These are phyloP conservation scores for Colletotrichum melonis DNA, from an alignment of 2,329 filamentous ascomycete species.

Conservation along the genomic window DNA sequence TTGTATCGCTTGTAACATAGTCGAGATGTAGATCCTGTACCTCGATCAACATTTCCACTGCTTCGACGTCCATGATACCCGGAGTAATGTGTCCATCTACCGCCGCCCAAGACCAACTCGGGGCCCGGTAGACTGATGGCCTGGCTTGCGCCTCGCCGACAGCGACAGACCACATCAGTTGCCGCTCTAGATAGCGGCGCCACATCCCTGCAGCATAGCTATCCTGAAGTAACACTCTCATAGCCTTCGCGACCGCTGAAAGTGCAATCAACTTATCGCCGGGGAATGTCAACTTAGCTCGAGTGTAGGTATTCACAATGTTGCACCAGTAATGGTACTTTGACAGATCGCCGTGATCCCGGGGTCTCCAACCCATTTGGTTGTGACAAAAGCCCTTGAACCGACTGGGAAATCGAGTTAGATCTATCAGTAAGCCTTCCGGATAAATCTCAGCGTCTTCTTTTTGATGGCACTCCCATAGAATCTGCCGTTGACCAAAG, in stretches of 20 bases:
- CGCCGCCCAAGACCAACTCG: not conserved
- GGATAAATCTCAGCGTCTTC: not conserved
- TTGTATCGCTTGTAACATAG: not conserved
- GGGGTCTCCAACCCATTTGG: not conserved
- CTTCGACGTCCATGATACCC: not conserved
- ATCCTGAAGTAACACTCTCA: not conserved
- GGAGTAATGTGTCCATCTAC: not conserved
- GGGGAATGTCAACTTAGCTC: not conserved
- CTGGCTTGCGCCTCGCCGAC: not conserved
- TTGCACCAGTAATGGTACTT: not conserved
- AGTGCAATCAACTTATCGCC: not conserved
- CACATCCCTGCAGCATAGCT: not conserved
- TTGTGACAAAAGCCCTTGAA: not conserved
- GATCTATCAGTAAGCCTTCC: not conserved
- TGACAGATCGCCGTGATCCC: not conserved
- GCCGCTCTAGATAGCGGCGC: not conserved
- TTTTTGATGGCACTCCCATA: not conserved
- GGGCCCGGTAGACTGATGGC: not conserved
- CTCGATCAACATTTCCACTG: not conserved
- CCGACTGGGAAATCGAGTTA: not conserved
- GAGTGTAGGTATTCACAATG: not conserved
- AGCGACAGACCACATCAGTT: not conserved
- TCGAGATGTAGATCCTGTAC: not conserved
- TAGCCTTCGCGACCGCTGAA: not conserved
- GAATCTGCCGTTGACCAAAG: not conserved